Evolutionary conservation across 2,329 filamentous ascomycete genomes (phyloP), one percentile per base, ranked within the genome.

Genomic region (Colletotrichum sp.): DNA sequence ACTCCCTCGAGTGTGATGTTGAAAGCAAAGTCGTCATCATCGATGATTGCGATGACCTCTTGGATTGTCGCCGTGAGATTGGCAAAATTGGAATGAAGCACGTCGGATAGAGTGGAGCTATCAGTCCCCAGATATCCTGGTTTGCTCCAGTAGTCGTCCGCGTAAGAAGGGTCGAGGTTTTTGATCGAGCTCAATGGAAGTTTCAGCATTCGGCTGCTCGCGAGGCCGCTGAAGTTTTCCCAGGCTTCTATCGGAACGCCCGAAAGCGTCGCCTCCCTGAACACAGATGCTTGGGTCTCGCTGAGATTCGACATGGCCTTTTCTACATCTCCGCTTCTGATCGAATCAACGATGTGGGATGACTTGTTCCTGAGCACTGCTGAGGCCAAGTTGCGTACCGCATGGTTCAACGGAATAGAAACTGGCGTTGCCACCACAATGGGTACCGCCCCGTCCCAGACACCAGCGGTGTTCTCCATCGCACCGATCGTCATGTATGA

Each of bases 381-480:
- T 1, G 70, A 72, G 2, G 68, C 70, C 0, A 79, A 43, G 2
- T 71, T 75, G 14, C 76, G 72, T 7, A 78, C 72, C 3, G 60
- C 48, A 12, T 55, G 77, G 26, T 77, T 76, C 34, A 77, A 70
- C 18, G 79, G 79, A 12, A 64, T 78, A 1, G 77, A 79, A 7
- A 77, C 64, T 5, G 79, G 77, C 1, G 71, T 39, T 3, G 76
- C 77, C 61, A 79, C 74, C 4, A 80, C 68, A 6, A 80, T 36
- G 14, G 76, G 32, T 3, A 80, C 78, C 8, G 71, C 72, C 4
- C 80, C 80, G 21, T 80, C 63, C 80, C 80, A 81, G 32, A 81
- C 64, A 7, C 69, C 79, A 14, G 69, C 18, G 0, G 78, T 80
- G 16, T 80, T 80, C 66, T 81, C 79, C 4, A 70, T 61, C 6